These are phyloP conservation scores for Favolaschia claudopus DNA, from an alignment of 768 basidiomycete genomes.

Conservation along the genomic window DNA sequence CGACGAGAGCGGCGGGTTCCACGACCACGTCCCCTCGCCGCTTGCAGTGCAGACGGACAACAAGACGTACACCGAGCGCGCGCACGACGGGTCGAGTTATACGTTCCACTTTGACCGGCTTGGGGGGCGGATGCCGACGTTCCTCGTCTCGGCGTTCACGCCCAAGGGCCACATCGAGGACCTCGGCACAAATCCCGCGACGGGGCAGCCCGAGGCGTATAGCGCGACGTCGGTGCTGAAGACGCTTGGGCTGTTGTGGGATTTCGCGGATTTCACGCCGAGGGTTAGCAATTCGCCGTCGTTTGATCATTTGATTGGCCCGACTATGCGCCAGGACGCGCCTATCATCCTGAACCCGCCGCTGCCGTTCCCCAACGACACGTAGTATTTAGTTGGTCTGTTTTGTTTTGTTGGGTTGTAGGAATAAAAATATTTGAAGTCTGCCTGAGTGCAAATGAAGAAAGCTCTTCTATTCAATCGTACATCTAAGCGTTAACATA, in stretches of 20 bases:
- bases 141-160: conserved; percentile 33
- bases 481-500: no score
- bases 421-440: no score
- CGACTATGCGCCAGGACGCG: conserved; percentile 14
- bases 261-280: conserved; percentile 27
- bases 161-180: conserved; percentile 32
- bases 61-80: conserved; percentile 36
- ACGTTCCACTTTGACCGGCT: conserved; percentile 38
- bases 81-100: conserved; percentile 29
- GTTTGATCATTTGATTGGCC: conserved; percentile 30
- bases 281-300: conserved; percentile 26
- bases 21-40: conserved; percentile 42
- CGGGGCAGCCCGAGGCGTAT: conserved; percentile 25
- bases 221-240: conserved; percentile 29
- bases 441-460: no score
- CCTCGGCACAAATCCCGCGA: conserved; percentile 32
- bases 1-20: conserved; percentile 43
- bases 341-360: conserved; percentile 18
- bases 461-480: no score
- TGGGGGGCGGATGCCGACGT: conserved; percentile 39
- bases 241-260: conserved; percentile 30
- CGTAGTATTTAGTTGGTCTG: conserved; percentile 60
- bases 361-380: conserved; percentile 27
- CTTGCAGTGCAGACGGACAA: conserved; percentile 34
- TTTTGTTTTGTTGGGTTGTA: no score